Conservation (phyloP, 495 filamentous ascomycete genomes). For the Tetracladium marchalianum region DNA sequence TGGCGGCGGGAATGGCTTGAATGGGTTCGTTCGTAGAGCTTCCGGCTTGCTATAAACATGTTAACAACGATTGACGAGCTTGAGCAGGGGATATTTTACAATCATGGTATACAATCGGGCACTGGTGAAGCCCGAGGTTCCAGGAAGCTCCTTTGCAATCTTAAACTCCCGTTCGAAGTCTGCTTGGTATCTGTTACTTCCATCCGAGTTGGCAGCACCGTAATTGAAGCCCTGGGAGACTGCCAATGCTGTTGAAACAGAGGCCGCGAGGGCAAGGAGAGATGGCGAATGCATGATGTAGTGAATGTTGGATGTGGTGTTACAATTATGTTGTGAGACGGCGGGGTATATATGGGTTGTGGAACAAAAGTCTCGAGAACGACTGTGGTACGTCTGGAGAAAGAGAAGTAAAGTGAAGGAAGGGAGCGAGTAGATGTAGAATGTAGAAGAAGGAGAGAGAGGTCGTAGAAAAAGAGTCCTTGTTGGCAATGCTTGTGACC, state of each 20-base stretch:
- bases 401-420: too few relatives aligned
- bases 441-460: too few relatives aligned
- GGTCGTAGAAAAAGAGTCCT: too few relatives aligned
- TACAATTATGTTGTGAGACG: not conserved
- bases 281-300: slow-evolving; percentile 18
- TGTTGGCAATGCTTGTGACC: too few relatives aligned
- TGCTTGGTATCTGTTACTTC: slow-evolving; percentile 47
- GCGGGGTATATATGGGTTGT: too few relatives aligned
- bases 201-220: slow-evolving; percentile 51
- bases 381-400: too few relatives aligned
- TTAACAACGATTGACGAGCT: not conserved
- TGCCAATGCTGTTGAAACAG: slow-evolving; percentile 14
- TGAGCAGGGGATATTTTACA: slow-evolving; percentile 21
- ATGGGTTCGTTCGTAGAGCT: slow-evolving; percentile 51
- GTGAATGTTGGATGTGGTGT: too few relatives aligned
- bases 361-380: too few relatives aligned
- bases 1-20: slow-evolving; percentile 68
- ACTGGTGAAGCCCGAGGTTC: slow-evolving; percentile 64
- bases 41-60: slow-evolving; percentile 33
- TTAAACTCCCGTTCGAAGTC: slow-evolving; percentile 66
- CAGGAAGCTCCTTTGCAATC: slow-evolving; percentile 56
- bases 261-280: slow-evolving; percentile 17
- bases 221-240: slow-evolving; percentile 76
- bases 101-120: slow-evolving; percentile 46
- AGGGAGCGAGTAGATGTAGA: too few relatives aligned